Evolutionary conservation across 768 basidiomycete species (phyloP).

Genomic region (Pleurotus salmoneostramineus): DNA sequence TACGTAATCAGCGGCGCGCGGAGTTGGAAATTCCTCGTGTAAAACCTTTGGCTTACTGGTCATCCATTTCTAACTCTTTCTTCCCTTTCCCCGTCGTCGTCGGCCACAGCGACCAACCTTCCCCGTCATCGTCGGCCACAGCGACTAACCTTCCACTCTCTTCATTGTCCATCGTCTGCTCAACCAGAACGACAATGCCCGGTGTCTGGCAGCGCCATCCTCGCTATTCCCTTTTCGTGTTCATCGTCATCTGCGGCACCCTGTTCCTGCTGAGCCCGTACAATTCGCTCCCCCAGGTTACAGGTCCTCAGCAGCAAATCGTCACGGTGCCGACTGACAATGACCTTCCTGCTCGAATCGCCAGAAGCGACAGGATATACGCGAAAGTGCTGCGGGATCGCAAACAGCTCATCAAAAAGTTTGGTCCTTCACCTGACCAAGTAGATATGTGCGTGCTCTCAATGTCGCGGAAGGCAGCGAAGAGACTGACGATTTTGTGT

Average conservation of each 20-base stretch:
- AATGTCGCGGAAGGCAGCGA: not conserved
- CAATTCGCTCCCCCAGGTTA: slow-evolving; percentile 16
- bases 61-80: not conserved
- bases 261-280: slow-evolving; percentile 44
- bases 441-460: slow-evolving; percentile 37
- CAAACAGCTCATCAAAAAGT: slow-evolving; percentile 46
- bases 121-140: not conserved
- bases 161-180: slow-evolving; percentile 1
- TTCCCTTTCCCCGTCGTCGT: not conserved
- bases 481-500: slow-evolving; percentile 4
- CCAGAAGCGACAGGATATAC: slow-evolving; percentile 42
- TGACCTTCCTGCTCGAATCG: slow-evolving; percentile 33
- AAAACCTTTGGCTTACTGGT: not conserved
- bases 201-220: slow-evolving; percentile 43
- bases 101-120: not conserved
- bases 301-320: slow-evolving; percentile 7
- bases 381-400: slow-evolving; percentile 35
- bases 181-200: slow-evolving; percentile 17
- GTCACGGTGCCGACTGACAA: slow-evolving; percentile 20
- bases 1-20: not conserved
- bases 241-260: slow-evolving; percentile 35
- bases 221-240: slow-evolving; percentile 43
- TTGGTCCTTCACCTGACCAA: slow-evolving; percentile 47
- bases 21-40: not conserved
- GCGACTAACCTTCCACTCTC: not conserved